Evolutionary conservation across 2,329 filamentous ascomycete species (phyloP).

Genomic region (Ilyonectria sp.): DNA sequence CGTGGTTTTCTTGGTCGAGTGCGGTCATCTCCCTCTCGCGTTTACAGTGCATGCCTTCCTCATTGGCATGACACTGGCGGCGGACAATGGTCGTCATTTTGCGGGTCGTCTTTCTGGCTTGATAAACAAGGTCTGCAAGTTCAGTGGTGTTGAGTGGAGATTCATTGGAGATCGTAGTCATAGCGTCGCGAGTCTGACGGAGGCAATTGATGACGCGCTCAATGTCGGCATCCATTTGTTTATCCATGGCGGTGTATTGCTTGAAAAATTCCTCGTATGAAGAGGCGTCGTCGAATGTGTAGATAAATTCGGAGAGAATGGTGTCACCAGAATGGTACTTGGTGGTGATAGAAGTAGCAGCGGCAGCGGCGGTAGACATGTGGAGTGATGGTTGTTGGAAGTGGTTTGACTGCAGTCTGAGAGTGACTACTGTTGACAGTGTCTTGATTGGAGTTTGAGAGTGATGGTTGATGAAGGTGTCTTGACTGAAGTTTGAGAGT

Average conservation of each 20-base stretch:
- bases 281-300: too few species aligned
- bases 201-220: not conserved
- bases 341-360: too few species aligned
- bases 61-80: constrained; percentile 21
- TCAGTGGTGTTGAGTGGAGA: not conserved
- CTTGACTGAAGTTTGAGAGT: too few species aligned
- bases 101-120: not conserved
- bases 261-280: not conserved
- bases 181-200: not conserved
- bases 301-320: too few species aligned
- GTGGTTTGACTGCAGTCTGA: too few species aligned
- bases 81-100: not conserved
- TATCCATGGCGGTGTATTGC: not conserved
- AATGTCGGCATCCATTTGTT: not conserved
- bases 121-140: not conserved
- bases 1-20: not conserved
- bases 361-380: too few species aligned
- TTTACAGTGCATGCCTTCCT: constrained; percentile 25
- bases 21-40: constrained; percentile 22
- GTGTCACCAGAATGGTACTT: too few species aligned
- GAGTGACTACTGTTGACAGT: too few species aligned
- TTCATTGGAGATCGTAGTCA: constrained; percentile 2
- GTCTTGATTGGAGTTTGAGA: too few species aligned
- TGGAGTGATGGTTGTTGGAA: too few species aligned
- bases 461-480: too few species aligned